Conservation (phyloP, 2,329 filamentous ascomycete genomes). For the Aureobasidium vineae region DNA sequence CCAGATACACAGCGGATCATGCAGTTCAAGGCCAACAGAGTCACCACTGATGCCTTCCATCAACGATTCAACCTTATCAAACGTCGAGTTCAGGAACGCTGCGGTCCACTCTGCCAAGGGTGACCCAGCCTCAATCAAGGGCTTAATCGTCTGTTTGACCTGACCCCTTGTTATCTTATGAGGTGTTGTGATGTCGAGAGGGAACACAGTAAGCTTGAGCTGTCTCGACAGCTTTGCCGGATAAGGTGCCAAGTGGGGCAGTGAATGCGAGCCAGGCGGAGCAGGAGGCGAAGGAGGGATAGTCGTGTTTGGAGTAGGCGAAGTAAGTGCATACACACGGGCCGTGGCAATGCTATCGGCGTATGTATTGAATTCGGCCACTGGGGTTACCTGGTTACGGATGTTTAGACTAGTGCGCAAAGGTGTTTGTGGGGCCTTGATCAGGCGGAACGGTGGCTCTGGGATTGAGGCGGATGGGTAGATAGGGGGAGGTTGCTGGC, state of each 20-base stretch:
- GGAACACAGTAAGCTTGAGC: constrained; percentile 50
- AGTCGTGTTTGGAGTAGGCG: constrained; percentile 66
- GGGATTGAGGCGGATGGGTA: constrained; percentile 32
- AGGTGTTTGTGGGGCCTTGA: constrained; percentile 41
- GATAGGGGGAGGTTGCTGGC: constrained; percentile 30
- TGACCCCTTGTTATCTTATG: constrained; percentile 45
- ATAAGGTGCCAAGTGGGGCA: constrained; percentile 40
- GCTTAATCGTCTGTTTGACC: constrained; percentile 39
- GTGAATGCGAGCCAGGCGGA: constrained; percentile 30
- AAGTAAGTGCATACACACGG: constrained; percentile 51
- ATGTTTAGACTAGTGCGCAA: constrained; percentile 34
- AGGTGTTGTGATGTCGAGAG: constrained; percentile 49
- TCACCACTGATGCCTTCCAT: constrained; percentile 39
- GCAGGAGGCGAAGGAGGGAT: constrained; percentile 66
- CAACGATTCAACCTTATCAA: constrained; percentile 46
- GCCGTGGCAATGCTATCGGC: constrained; percentile 64
- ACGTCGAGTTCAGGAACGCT: constrained; percentile 49
- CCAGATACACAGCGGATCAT: constrained; percentile 47
- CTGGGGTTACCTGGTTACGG: constrained; percentile 61
- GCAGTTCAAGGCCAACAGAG: constrained; percentile 45
- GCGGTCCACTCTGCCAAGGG: constrained; percentile 49
- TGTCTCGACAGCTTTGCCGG: constrained; percentile 43
- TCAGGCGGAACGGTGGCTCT: constrained; percentile 41
- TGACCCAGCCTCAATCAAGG: constrained; percentile 37
- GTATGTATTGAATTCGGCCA: constrained; percentile 93